Evolutionary conservation across 1,284 basidiomycete genomes (phyloP).

Genomic region (Cystobasidium pallidum): DNA sequence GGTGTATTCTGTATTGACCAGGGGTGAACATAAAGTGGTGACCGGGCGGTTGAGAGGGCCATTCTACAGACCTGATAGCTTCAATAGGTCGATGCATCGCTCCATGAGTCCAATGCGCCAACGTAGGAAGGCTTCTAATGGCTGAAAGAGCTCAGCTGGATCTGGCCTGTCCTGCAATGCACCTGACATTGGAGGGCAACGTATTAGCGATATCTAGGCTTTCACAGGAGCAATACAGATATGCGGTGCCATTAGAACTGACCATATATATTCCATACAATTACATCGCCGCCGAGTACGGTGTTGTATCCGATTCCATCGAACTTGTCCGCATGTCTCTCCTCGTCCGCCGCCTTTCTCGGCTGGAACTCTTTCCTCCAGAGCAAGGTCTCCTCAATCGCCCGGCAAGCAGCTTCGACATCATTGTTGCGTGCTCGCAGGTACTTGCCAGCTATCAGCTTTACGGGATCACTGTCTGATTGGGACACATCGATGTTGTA

Average conservation of each 20-base stretch:
- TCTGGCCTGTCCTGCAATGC: slow-evolving; percentile 11
- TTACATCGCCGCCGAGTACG: slow-evolving; percentile 2
- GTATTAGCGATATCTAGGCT: no score
- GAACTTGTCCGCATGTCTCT: slow-evolving; percentile 23
- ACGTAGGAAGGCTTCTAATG: slow-evolving; percentile 25
- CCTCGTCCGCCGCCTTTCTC: slow-evolving; percentile 29
- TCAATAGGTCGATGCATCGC: slow-evolving; percentile 26
- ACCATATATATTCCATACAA: slow-evolving; percentile 45
- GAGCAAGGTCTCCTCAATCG: slow-evolving; percentile 29
- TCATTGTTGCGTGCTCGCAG: slow-evolving; percentile 26
- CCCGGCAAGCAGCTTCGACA: slow-evolving; percentile 21
- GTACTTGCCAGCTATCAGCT: slow-evolving; percentile 41
- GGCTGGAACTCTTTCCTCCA: slow-evolving; percentile 45
- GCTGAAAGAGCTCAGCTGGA: slow-evolving; percentile 14
- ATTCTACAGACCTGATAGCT: slow-evolving; percentile 5
- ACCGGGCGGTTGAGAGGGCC: not conserved
- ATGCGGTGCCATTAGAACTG: no score
- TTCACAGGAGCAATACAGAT: no score
- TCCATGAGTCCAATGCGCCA: slow-evolving; percentile 46
- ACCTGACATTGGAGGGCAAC: no score
- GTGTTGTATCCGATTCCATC: slow-evolving; percentile 34
- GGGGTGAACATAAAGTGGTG: not conserved
- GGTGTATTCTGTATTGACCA: slow-evolving; percentile 5
- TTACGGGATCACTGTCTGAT: not conserved
- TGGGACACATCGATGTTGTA: slow-evolving; percentile 12